A percentile compares a stretch with the other conserved stretches of the same genome.
Evolutionary conservation across 2,329 filamentous ascomycete species (phyloP).

Genomic region (Scytalidium sp.): DNA sequence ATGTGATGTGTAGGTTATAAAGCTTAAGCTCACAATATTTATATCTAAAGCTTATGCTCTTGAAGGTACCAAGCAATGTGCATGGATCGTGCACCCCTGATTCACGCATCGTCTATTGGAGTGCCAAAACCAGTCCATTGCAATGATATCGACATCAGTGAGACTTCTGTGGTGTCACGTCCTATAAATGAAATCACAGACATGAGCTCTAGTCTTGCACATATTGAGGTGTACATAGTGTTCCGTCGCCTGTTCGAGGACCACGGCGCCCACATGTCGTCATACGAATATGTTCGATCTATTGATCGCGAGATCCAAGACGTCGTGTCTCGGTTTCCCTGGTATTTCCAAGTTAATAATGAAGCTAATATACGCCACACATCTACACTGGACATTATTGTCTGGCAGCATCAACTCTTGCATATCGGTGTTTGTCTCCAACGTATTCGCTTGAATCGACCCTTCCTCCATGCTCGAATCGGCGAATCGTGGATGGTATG

Average conservation of each 20-base stretch:
- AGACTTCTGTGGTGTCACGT: constrained; percentile 10
- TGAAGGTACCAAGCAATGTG: constrained; percentile 25
- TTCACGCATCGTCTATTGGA: constrained; percentile 18
- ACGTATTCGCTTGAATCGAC: constrained; percentile 15
- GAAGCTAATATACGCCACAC: constrained; percentile 11
- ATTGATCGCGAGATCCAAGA: constrained; percentile 20
- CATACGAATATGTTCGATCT: constrained; percentile 18
- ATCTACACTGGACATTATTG: constrained; percentile 12
- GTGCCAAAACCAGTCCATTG: constrained; percentile 23
- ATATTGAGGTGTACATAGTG: constrained; percentile 31
- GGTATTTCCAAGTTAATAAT: background rate
- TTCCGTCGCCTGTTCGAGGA: constrained; percentile 22
- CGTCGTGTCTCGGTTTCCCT: background rate
- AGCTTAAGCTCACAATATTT: background rate
- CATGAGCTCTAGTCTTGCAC: constrained; percentile 36
- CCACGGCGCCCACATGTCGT: constrained; percentile 2
- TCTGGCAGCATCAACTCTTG: constrained; percentile 23
- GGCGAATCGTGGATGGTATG: background rate
- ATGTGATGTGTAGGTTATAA: constrained; percentile 42
- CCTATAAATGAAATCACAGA: constrained; percentile 20
- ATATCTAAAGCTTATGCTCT: background rate
- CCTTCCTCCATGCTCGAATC: background rate
- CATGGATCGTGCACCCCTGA: constrained; percentile 21
- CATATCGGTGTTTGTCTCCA: constrained; percentile 24
- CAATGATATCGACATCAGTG: constrained; percentile 22